Conservation (phyloP, 108 stramenopile genomes). For the Cyclotella atomus region DNA sequence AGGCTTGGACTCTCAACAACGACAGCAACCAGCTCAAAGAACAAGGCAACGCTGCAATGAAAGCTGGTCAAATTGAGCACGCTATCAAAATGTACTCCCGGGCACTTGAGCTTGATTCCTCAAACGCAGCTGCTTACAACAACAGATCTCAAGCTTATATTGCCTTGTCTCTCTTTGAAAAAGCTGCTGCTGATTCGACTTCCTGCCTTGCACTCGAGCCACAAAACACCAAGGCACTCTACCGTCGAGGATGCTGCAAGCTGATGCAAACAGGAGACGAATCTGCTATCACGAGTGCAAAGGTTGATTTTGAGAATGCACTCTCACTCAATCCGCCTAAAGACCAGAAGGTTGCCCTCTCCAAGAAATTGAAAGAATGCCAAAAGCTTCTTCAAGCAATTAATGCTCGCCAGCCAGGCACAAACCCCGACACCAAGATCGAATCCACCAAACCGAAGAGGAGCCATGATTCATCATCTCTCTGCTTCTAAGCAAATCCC, state of each 20-base stretch:
- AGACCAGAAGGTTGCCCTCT: neutral
- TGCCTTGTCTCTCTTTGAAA: neutral
- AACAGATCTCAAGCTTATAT: slow-evolving; percentile 26
- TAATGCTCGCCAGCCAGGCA: too few species aligned
- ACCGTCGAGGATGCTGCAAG: slow-evolving; percentile 15
- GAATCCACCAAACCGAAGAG: neutral
- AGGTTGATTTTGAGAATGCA: slow-evolving; percentile 4
- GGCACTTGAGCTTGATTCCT: slow-evolving; percentile 1
- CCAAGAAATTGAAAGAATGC: slow-evolving; percentile 9
- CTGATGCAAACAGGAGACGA: neutral
- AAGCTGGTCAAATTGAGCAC: neutral
- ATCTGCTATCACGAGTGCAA: neutral
- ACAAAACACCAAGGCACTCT: slow-evolving; percentile 20
- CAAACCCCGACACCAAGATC: neutral
- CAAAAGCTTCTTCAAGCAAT: neutral
- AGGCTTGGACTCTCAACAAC: neutral
- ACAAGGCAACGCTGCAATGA: neutral
- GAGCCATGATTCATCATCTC: slow-evolving; percentile 9
- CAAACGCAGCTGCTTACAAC: slow-evolving; percentile 7
- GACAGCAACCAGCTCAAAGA: neutral
- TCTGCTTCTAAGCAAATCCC: neutral
- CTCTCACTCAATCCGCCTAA: slow-evolving; percentile 11
- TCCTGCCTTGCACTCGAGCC: slow-evolving; percentile 13
- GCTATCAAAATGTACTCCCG: slow-evolving; percentile 13
- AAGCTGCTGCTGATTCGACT: slow-evolving; percentile 15